phyloP scores from a whole-genome alignment of 345 rosid genomes.

The Populus davidiana region DNA sequence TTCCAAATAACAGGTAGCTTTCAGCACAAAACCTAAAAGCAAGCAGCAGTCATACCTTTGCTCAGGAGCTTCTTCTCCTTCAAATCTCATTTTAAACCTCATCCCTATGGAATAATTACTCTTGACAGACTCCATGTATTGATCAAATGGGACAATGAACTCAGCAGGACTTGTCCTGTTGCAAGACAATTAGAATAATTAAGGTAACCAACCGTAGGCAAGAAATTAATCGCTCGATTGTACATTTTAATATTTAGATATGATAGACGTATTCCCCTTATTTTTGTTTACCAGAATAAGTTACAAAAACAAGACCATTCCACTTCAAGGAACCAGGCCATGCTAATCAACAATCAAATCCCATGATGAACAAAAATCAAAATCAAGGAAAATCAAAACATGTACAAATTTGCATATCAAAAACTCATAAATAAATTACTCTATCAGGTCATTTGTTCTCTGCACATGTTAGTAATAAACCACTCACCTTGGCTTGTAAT shows the following conservation, averaged over 20 bases:
- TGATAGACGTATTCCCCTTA: neutral
- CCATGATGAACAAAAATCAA: neutral
- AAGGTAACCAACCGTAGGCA: neutral
- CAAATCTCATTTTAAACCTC: conserved; percentile 64
- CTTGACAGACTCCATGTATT: conserved; percentile 41
- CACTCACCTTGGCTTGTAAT: conserved; percentile 56
- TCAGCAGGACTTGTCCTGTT: conserved; percentile 52
- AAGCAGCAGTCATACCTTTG: conserved; percentile 37
- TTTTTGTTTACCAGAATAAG: neutral
- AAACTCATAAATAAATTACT: neutral
- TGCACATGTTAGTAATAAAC: neutral
- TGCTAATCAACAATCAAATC: neutral
- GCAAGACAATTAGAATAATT: neutral
- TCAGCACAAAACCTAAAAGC: neutral
- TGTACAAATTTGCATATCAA: neutral
- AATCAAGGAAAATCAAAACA: neutral
- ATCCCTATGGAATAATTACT: conserved; percentile 45
- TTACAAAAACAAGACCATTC: neutral
- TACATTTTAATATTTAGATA: neutral
- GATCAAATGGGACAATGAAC: conserved; percentile 48
- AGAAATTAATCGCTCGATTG: neutral
- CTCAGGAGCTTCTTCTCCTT: conserved; percentile 57
- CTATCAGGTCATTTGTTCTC: neutral
- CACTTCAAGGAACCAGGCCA: neutral
- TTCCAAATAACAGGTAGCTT: neutral